Evolutionary conservation across 768 basidiomycete species (phyloP).

Genomic region (Naganishia antarctica): DNA sequence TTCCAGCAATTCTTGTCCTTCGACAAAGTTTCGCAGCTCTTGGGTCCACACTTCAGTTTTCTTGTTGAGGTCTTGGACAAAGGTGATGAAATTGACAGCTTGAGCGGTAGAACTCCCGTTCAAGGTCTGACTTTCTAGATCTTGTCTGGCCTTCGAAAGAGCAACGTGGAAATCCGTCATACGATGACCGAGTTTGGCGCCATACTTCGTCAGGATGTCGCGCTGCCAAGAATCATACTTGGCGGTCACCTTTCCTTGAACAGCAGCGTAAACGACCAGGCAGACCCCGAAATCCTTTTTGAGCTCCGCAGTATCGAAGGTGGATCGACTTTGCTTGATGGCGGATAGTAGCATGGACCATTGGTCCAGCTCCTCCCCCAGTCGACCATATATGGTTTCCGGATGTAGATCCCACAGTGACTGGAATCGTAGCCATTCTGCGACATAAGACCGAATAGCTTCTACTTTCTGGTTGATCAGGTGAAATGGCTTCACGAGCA

Average conservation of each 20-base stretch:
- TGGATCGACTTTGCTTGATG: conserved; percentile 92
- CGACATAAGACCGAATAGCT: conserved; percentile 82
- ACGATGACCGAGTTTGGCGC: conserved; percentile 81
- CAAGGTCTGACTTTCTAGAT: conserved; percentile 92
- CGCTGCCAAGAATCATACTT: conserved; percentile 98
- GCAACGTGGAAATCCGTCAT: conserved; percentile 98
- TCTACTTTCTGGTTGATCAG: conserved; percentile 74
- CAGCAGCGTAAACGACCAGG: conserved; percentile 95
- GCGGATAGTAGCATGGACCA: conserved; percentile 96
- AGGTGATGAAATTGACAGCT: conserved; percentile 97
- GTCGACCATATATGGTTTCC: conserved; percentile 83
- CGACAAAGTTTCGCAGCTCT: conserved; percentile 88
- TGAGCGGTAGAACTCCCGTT: conserved; percentile 91
- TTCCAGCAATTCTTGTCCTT: conserved; percentile 94
- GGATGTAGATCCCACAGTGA: conserved; percentile 97
- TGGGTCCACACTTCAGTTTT: conserved; percentile 95
- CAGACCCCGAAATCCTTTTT: conserved; percentile 87
- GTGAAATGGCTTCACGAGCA: conserved; percentile 72
- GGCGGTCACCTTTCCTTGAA: conserved; percentile 92
- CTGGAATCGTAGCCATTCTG: conserved; percentile 98
- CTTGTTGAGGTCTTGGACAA: conserved; percentile 96
- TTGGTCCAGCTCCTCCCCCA: conserved; percentile 84
- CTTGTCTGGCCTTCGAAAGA: conserved; percentile 87
- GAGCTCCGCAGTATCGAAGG: conserved; percentile 94
- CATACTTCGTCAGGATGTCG: conserved; percentile 87